A percentile compares a stretch with the other conserved stretches of the same genome.
phyloP scores from a whole-genome alignment of 1,284 basidiomycete genomes.

The Tilletia indica region DNA sequence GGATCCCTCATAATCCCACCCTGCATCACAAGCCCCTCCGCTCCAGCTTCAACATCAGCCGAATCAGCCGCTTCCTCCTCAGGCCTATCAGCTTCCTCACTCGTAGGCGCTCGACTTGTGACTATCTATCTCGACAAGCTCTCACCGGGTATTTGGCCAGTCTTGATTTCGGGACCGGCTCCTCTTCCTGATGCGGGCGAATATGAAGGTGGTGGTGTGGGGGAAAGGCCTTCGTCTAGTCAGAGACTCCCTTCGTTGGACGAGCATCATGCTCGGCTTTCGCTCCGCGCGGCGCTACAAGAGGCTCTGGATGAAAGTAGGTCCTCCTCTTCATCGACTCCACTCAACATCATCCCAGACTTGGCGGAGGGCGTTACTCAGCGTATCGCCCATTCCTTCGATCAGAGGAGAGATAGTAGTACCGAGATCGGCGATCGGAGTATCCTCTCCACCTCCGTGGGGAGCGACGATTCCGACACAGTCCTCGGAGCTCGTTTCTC shows the following conservation, averaged over 20 bases:
- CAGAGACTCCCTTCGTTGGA: background rate
- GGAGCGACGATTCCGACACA: constrained; percentile 9
- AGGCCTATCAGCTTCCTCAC: constrained; percentile 1
- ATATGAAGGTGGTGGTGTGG: background rate
- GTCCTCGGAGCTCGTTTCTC: constrained; percentile 12
- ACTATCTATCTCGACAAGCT: constrained; percentile 39
- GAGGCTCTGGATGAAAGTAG: background rate
- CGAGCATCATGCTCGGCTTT: constrained; percentile 7
- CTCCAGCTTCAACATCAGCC: constrained; percentile 2
- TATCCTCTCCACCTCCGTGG: background rate
- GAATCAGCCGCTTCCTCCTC: background rate
- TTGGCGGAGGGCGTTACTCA: no score
- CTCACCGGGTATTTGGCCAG: constrained; percentile 37
- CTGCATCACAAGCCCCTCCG: background rate
- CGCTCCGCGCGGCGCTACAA: background rate
- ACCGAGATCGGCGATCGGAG: background rate
- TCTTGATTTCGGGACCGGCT: constrained; percentile 35
- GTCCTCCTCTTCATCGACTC: background rate
- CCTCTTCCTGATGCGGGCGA: constrained; percentile 25
- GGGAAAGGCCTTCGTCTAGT: background rate
- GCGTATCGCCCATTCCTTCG: background rate
- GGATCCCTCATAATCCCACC: background rate
- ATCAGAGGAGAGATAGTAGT: background rate
- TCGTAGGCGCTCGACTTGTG: constrained; percentile 31
- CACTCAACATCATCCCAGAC: no score